Percentiles rank a stretch among this genome's conserved stretches.
These are phyloP conservation scores for Camelina hispida DNA, from an alignment of 345 rosid genomes.

Conservation along the genomic window DNA sequence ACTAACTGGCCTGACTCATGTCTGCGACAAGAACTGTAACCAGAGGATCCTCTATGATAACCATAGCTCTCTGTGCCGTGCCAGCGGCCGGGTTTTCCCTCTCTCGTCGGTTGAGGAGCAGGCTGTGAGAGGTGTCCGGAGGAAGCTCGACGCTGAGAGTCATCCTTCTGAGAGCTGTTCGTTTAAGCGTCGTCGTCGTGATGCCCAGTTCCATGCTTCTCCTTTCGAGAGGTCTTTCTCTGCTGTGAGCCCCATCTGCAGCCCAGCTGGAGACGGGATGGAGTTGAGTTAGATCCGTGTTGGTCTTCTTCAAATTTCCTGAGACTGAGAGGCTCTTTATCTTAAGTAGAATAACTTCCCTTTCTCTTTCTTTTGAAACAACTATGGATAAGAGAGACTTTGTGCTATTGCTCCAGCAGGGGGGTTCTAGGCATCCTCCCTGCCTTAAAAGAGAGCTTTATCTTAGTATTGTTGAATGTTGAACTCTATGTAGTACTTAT, in stretches of 20 bases:
- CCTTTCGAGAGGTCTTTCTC: conserved; percentile 94
- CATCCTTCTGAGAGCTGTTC: conserved; percentile 72
- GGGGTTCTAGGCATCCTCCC: conserved; percentile 51
- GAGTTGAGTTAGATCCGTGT: conserved; percentile 77
- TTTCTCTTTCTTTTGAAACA: conserved; percentile 47
- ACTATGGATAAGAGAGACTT: conserved; percentile 56
- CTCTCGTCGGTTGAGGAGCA: conserved; percentile 79
- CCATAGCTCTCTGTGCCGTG: conserved; percentile 90
- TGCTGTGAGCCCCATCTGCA: conserved; percentile 86
- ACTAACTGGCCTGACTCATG: conserved; percentile 89
- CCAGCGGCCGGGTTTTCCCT: conserved; percentile 80
- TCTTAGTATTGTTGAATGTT: conserved; percentile 43
- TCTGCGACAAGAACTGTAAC: conserved; percentile 99
- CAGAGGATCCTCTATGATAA: conserved; percentile 98
- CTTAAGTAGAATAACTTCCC: conserved; percentile 45
- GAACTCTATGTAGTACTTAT: conserved; percentile 48
- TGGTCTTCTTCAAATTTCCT: conserved; percentile 20
- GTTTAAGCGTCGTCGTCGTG: conserved; percentile 87
- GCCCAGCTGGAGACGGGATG: conserved; percentile 97
- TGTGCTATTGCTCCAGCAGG: conserved; percentile 53
- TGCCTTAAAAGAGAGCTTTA: conserved; percentile 60
- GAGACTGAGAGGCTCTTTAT: conserved; percentile 43
- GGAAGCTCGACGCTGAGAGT: conserved; percentile 89
- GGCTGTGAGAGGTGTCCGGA: conserved; percentile 91
- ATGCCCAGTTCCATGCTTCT: conserved; percentile 76